Evolutionary conservation across 2,329 filamentous ascomycete genomes (phyloP), one percentile per base, ranked within the genome.

Genomic region (Cladophialophora chaetospira): DNA sequence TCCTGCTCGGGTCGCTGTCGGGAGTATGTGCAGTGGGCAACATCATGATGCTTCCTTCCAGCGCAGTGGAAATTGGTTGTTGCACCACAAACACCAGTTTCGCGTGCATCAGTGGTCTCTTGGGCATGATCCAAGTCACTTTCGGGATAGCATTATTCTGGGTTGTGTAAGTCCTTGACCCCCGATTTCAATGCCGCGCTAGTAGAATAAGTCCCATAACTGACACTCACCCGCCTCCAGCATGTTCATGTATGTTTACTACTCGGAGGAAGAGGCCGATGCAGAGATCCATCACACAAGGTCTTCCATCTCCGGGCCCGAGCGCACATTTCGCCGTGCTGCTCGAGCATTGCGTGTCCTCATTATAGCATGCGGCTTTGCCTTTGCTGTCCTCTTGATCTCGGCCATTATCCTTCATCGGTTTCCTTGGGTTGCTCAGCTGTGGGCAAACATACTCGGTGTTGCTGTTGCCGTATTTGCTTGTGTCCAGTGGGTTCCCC

Each of bases 171-270:
- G 49, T 51, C 17, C 35, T 11, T 10, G 11, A 42, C n/a, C 11
- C 5, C 40, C 26, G 26, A 19, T n/a, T 10, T 8, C 11, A 21
- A 17, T 36, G 35, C 35, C 8, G 17, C 23, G 36, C 10, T 3
- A 8, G 17, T 5, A 15, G 15, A 3, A 2, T 10, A 2, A 3
- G 35, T 19, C n/a, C 36, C 5, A n/a, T 33, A 33, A 35, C 31
- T 21, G 46, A n/a, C 29, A 36, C 31, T 15, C 11, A 36, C 8
- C n/a, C n/a, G 17, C 29, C 11, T 5, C 10, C 28, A 57, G 55
- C 44, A 42, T 57, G 19, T 57, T 57, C 42, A 57, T 49, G 55
- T 57, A 57, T 19, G 55, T 57, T 5, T 57, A 57, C 42, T 57
- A 57, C 23, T 53, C 48, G 15, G 55, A 57, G 38, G 55, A 57